Conservation (phyloP, 2,329 filamentous ascomycete species). For the Venturia effusa region DNA sequence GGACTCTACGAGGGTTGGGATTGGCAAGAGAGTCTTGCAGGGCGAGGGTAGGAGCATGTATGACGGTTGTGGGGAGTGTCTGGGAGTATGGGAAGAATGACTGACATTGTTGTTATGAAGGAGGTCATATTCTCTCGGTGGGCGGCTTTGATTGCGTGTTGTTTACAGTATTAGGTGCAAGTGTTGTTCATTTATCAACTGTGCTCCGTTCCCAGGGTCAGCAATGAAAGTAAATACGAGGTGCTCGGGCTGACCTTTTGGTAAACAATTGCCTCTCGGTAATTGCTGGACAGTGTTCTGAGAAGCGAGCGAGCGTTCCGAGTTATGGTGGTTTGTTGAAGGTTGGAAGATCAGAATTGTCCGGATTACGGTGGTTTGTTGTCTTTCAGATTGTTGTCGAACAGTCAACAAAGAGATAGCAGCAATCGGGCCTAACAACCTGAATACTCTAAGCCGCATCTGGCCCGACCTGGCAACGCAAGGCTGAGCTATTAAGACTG, state of each 20-base stretch:
- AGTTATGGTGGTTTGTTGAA: too few relatives aligned
- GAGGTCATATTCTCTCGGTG: constrained; percentile 49
- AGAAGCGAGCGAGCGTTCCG: background rate
- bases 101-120: constrained; percentile 74
- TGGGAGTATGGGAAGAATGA: constrained; percentile 28
- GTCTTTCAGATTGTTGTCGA: background rate
- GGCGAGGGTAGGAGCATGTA: constrained; percentile 18
- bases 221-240: background rate
- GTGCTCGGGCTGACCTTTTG: background rate
- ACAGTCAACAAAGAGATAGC: background rate
- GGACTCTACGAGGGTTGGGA: constrained; percentile 33
- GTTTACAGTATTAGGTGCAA: background rate
- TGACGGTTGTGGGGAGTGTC: constrained; percentile 20
- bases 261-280: background rate
- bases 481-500: background rate
- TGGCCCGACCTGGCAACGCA: background rate
- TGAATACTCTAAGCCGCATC: too few relatives aligned
- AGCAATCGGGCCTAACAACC: background rate
- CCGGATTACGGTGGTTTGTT: background rate
- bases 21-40: constrained; percentile 29
- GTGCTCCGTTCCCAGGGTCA: background rate
- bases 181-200: background rate
- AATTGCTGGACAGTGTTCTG: background rate
- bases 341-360: background rate
- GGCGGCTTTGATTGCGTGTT: background rate